phyloP scores from a whole-genome alignment of 2,329 filamentous ascomycete species.

The Pyricularia pennisetigena region DNA sequence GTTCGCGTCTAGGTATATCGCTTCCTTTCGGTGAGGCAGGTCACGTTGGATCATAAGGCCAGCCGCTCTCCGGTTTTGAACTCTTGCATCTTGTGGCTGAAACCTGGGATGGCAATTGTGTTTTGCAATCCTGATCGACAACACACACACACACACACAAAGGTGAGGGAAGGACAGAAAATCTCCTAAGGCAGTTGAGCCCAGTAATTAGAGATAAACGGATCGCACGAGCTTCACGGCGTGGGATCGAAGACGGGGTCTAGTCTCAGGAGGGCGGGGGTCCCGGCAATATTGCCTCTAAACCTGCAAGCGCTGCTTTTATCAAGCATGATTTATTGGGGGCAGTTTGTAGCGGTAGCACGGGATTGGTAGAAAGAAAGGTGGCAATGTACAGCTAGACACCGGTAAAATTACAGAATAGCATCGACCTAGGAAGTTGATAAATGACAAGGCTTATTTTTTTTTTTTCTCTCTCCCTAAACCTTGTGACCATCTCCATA shows the following conservation, averaged over 20 bases:
- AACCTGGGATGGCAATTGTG: neutral
- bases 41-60: neutral
- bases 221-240: neutral
- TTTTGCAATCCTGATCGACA: neutral
- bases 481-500: neutral
- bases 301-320: neutral
- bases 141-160: neutral
- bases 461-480: neutral
- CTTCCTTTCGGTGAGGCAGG: neutral
- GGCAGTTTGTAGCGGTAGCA: neutral
- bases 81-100: neutral
- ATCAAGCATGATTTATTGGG: neutral
- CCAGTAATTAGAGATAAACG: neutral
- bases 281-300: neutral
- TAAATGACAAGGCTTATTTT: neutral
- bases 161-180: too few species aligned
- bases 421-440: neutral
- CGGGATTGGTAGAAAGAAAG: neutral
- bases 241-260: neutral
- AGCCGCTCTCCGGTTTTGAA: neutral
- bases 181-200: neutral
- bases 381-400: neutral
- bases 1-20: neutral
- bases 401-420: neutral
- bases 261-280: neutral